Conservation (phyloP, 495 filamentous ascomycete species). For the Aspergillus cavernicola region DNA sequence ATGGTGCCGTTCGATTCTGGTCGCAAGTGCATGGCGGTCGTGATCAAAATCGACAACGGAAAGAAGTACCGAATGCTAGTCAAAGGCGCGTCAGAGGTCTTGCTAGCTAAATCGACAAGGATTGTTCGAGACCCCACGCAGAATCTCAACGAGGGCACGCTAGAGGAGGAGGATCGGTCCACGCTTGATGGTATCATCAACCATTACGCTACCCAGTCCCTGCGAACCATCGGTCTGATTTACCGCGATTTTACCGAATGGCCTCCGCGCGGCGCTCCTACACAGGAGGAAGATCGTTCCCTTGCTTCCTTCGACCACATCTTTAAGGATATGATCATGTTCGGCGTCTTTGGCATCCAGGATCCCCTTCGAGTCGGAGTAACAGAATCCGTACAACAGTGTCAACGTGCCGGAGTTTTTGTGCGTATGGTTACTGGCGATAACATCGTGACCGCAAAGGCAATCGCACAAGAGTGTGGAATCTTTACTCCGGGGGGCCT, state of each 20-base stretch:
- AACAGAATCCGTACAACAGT: conserved; percentile 67
- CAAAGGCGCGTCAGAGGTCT: conserved; percentile 87
- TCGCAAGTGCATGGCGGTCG: conserved; percentile 85
- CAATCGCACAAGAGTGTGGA: conserved; percentile 80
- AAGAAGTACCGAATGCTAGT: conserved; percentile 68
- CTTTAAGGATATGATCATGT: conserved; percentile 71
- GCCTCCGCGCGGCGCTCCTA: conserved; percentile 69
- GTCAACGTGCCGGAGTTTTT: conserved; percentile 73
- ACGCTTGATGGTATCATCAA: conserved; percentile 64
- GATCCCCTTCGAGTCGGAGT: conserved; percentile 81
- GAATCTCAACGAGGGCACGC: conserved; percentile 47
- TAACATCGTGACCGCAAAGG: conserved; percentile 79
- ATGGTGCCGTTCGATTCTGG: conserved; percentile 82
- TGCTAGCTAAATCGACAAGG: conserved; percentile 66
- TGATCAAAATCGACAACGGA: conserved; percentile 62
- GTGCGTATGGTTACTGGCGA: conserved; percentile 93
- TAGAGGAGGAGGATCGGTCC: conserved; percentile 57
- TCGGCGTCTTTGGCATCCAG: conserved; percentile 82
- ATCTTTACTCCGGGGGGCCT: conserved; percentile 72
- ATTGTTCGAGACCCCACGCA: conserved; percentile 69
- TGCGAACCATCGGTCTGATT: conserved; percentile 81
- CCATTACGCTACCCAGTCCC: conserved; percentile 73
- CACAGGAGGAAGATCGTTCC: conserved; percentile 62
- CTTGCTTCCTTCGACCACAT: conserved; percentile 76
- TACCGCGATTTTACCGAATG: conserved; percentile 88